A percentile compares a stretch with the other conserved stretches of the same genome.
Evolutionary conservation across 148 eudicot species (phyloP).

Genomic region (Rheum nobile): DNA sequence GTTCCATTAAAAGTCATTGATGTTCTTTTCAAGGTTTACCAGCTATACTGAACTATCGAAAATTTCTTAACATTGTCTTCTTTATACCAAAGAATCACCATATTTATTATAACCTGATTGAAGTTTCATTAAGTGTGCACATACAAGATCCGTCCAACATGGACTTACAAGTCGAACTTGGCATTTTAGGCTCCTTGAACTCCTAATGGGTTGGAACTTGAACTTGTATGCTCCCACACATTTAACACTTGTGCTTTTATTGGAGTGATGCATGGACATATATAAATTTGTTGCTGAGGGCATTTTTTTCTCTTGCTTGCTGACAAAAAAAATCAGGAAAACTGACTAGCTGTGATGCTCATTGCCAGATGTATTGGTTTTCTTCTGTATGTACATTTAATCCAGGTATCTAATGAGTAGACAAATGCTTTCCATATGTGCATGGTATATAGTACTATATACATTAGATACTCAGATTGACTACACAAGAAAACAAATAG

Average conservation of each 20-base stretch:
- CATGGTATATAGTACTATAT: too few relatives aligned
- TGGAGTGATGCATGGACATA: background rate
- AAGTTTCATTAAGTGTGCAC: background rate
- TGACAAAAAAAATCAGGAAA: too few relatives aligned
- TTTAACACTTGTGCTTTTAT: background rate
- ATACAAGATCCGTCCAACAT: background rate
- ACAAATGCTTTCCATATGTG: background rate
- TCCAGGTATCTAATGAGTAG: too few relatives aligned
- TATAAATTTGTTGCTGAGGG: background rate
- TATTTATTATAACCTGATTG: background rate
- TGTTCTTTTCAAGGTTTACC: background rate
- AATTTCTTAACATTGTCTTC: background rate
- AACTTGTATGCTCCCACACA: background rate
- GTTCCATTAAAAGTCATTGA: background rate
- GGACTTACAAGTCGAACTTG: background rate
- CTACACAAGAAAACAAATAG: too few relatives aligned
- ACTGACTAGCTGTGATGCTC: background rate
- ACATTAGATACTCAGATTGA: too few relatives aligned
- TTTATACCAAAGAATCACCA: background rate
- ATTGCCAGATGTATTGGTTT: background rate
- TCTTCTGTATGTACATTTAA: background rate
- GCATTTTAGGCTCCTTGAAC: background rate
- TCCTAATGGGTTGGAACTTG: background rate
- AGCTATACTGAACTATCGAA: background rate
- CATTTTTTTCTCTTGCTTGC: too few relatives aligned